Evolutionary conservation across 768 basidiomycete genomes (phyloP), one percentile per base, ranked within the genome.

Genomic region (Amanita rimosa): DNA sequence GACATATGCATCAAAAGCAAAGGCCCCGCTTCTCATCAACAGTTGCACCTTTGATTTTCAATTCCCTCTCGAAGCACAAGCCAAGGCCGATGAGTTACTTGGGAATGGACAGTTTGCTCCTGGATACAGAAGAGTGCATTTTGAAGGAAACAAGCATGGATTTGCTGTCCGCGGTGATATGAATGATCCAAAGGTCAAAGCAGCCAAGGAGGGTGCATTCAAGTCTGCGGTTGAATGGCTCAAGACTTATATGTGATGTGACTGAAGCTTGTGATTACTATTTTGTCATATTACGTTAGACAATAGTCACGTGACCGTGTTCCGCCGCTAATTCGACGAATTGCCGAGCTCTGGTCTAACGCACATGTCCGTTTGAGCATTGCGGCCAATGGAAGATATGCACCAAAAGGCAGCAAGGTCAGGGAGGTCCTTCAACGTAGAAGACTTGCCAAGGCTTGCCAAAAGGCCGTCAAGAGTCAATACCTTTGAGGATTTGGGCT

Each of bases 1-100:
- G 82, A 74, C 66, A 69, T 77, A 78, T 60, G 54, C 63, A 39
- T 48, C 56, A 2, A 54, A 43, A 9, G 66, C 79, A 26, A 72
- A 72, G 40, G 70, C 70, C 1, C 80, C 83, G 17, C 67, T 85
- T 22, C 70, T 87, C 34, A 79, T 85, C 64, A 84, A 84, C 67
- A 76, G 75, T 37, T 83, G 83, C 63, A 68, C 72, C 22, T 36
- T 58, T 24, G 81, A 84, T 59, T 2, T 31, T 4, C 61, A 62
- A 56, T 85, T 83, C 70, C 74, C 78, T 5, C 40, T 34, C 1
- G 72, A 73, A 35, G 44, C 66, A 3, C 70, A 74, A 48, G 61
- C 57, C 1, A 52, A 66, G 44, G 76, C 78, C 1, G 78, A 80
- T 46, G 57, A 65, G 43, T 65, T 83, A 35, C 58, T 83, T 10